A percentile compares a stretch with the other conserved stretches of the same genome.
These are phyloP conservation scores for Moringa oleifera DNA, from an alignment of 345 rosid genomes.

Conservation along the genomic window DNA sequence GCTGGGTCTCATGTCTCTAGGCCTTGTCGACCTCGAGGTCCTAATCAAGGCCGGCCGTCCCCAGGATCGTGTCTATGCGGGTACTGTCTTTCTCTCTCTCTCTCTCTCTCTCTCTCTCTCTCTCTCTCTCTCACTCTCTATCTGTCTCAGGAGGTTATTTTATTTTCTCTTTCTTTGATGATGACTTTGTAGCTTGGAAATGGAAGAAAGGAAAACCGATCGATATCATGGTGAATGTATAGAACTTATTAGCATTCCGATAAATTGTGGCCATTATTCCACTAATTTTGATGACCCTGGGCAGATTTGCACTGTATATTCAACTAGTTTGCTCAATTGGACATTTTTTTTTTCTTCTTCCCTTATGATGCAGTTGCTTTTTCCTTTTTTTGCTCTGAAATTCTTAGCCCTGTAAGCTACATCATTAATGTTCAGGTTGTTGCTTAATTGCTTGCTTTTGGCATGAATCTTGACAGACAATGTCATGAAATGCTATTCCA, in stretches of 20 bases:
- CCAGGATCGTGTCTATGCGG: conserved; percentile 75
- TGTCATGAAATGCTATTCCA: too few species aligned
- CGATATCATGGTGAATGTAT: too few species aligned
- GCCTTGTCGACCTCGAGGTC: conserved; percentile 94
- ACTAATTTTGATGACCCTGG: not conserved
- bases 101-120: not conserved
- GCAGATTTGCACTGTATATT: not conserved
- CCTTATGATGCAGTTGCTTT: not conserved
- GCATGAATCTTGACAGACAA: not conserved
- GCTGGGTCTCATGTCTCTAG: conserved; percentile 91
- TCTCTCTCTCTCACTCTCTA: not conserved
- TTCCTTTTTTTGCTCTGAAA: not conserved
- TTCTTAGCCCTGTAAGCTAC: too few species aligned
- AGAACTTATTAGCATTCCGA: not conserved
- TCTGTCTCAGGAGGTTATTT: not conserved
- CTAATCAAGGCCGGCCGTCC: conserved; percentile 90
- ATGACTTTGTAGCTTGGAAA: not conserved
- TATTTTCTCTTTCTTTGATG: not conserved
- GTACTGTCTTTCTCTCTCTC: conserved; percentile 25
- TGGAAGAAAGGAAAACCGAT: not conserved
- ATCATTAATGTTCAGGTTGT: too few species aligned
- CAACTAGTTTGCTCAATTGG: not conserved
- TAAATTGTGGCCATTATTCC: not conserved
- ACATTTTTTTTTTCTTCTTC: not conserved
- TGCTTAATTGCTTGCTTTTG: not conserved